Base-by-base conservation (phyloP, 805 yeast species). In the Yamadazyma ubonensis region DNA sequence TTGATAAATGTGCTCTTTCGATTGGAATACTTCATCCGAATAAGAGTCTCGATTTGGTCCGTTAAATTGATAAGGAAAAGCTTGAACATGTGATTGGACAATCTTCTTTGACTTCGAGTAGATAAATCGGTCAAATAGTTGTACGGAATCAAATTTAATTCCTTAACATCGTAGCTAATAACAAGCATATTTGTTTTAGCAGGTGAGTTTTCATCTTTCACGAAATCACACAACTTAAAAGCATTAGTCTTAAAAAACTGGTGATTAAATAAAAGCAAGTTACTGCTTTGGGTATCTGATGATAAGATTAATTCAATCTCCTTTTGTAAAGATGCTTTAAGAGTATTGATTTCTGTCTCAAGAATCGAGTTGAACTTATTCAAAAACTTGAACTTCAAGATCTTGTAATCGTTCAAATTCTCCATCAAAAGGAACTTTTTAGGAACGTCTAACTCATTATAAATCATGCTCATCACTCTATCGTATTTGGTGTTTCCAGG, bases 21-120 rank as follows among this genome's bases (percentile, higher is more conserved):
- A 48, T 59, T 57, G 30, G 52, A 49, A 47, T 69, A 65, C 45
- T 66, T 69, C 47, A 67, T 54, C 15, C 65, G 45, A 34, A 55
- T 53, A 34, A 69, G 55, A 1, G 61, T 60, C 25, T 67, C 71
- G 17, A 67, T 53, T 43, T 62, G 69, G 27, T 65, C 70, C 18
- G 57, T 64, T 41, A 66, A 45, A 48, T 69, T 69, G 32, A 63
- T 57, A 44, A 65, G 42, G 36, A 67, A 58, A 20, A 68, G 42
- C 45, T 66, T 66, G 50, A 55, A 58, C 22, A 69, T 48, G 40
- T 69, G 73, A 21, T 53, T 56, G 37, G 48, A 48, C 23, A 68
- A 49, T 38, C 43, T 48, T 16, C 29, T 39, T 10, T 34, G 39
- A 6, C 45, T 28, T 27, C 41, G 42, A 3, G 26, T 29, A n/a